Evolutionary conservation across 176 grass and related monocot genomes (phyloP), one percentile per base, ranked within the genome.

Genomic region (maize (Zea mays)): DNA sequence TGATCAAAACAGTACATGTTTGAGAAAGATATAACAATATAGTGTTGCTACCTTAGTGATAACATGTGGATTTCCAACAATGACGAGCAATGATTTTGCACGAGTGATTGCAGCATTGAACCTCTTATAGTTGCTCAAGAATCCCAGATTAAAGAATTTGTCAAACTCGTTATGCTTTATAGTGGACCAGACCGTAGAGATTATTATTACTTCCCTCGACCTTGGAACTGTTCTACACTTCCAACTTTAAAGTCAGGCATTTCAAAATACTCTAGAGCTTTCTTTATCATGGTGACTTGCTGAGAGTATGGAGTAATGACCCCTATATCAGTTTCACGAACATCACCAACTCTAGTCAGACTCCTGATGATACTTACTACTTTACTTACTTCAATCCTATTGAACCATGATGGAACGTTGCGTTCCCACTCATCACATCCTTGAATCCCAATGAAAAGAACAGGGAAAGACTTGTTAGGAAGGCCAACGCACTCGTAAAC

Each of bases 401-500:
- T 97, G 55, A 97, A 93, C 94, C 94, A 93, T 62, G 90, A 93
- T 45, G 94, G 94, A 41, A 92, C 93, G 63, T 69, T 97, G 16
- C 91, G 91, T 84, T 97, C 94, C 76, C 94, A 84, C 72, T 97
- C 91, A 82, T 97, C 95, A 0, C 89, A 94, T 39, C 95, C 91
- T 73, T 98, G 95, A 76, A 97, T 97, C 65, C 95, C 95, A 41
- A 98, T 12, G 75, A 98, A 98, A 80, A 98, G 88, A 72, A 94
- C 87, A 61, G 95, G 95, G 80, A 98, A 98, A 3, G 83, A 82
- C 81, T 87, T 90, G 74, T 94, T 90, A 74, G 96, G 89, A 83
- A 98, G 96, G 50, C 54, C 67, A 48, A 90, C 43, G 36, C 64
- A 74, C 59, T 94, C 85, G 16, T 89, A 98, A 47, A 81, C 74